Base-by-base conservation (phyloP, 1,139 yeast genomes). In the Yamadazyma diospyri region DNA sequence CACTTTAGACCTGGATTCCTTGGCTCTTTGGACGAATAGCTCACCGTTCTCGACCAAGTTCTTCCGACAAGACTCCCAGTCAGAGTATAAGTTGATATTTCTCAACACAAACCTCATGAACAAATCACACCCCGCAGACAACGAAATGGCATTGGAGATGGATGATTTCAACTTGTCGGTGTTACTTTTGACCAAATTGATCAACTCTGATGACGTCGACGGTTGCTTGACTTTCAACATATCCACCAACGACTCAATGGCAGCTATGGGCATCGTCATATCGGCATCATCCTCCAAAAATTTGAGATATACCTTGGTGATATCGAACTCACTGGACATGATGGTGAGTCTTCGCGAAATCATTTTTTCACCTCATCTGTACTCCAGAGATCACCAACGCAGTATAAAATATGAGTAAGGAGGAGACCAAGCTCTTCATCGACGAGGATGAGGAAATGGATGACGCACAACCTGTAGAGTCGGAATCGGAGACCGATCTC, bases 201-300 rank as follows among this genome's bases (percentile, higher is more conserved):
- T 89, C 51, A 92, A 73, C 56, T 94, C 98, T 1, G 97, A 85
- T 2, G 96, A 86, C 0, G 99, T 94, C 4, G 87, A 73, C 3
- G 97, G 97, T 53, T 87, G 87, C 47, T 87, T 82, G 32, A 80
- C 76, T 42, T 81, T 71, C 25, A 94, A 64, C 63, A 92, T 74
- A 5, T 94, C 83, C 18, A 92, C 95, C 34, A 94, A 67, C 14
- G 96, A 80, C 59, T 92, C 97, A 51, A 94, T 94, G 32, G 98
- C 98, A 33, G 98, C 99, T 25, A 94, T 86, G 4, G 99, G 99
- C 97, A 89, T 94, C 9, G 98, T 89, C 81, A 94, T 85, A 35
- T 92, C 97, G 16, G 84, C 72, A 59, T 92, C 97, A 37, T 88
- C 95, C 43, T 74, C 77, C 39, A 92, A 68, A 56, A 86, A 88